These are phyloP conservation scores for Termitomyces sp. DNA, from an alignment of 768 basidiomycete genomes.

Conservation along the genomic window DNA sequence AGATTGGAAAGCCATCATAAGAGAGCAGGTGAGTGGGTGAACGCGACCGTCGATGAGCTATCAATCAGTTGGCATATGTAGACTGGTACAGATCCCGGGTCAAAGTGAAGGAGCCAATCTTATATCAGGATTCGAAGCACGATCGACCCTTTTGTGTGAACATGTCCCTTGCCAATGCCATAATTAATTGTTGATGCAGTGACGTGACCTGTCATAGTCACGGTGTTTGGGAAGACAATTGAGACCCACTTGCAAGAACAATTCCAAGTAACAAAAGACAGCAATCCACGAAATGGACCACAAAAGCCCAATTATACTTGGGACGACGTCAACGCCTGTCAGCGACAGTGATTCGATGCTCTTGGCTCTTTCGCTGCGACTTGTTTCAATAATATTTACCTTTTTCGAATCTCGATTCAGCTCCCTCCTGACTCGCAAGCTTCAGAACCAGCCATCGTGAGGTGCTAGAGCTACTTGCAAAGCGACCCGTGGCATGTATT, in stretches of 20 bases:
- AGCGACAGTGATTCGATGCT: not conserved
- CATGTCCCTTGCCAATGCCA: conserved; percentile 1
- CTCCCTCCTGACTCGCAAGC: conserved; percentile 15
- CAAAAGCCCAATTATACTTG: not conserved
- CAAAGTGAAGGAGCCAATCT: not conserved
- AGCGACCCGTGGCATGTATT: conserved; percentile 27
- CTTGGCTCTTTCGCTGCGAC: conserved; percentile 33
- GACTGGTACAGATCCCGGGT: not conserved
- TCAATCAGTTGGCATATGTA: not conserved
- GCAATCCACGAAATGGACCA: conserved; percentile 3
- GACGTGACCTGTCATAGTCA: conserved; percentile 13
- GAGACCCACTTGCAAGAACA: not conserved
- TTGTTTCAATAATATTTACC: conserved; percentile 38
- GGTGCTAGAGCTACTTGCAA: conserved; percentile 29
- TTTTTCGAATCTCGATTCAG: conserved; percentile 31
- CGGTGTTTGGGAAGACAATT: not conserved
- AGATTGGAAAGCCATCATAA: not conserved
- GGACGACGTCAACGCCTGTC: conserved; percentile 4
- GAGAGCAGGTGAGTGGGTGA: not conserved
- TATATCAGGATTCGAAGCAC: conserved; percentile 3
- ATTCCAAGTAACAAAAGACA: not conserved
- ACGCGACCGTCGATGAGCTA: not conserved
- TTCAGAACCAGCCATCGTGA: conserved; percentile 18
- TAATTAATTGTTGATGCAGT: conserved; percentile 5
- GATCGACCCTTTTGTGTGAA: conserved; percentile 9